Evolutionary conservation across 2,329 filamentous ascomycete genomes (phyloP).

Genomic region (Alternaria panax): DNA sequence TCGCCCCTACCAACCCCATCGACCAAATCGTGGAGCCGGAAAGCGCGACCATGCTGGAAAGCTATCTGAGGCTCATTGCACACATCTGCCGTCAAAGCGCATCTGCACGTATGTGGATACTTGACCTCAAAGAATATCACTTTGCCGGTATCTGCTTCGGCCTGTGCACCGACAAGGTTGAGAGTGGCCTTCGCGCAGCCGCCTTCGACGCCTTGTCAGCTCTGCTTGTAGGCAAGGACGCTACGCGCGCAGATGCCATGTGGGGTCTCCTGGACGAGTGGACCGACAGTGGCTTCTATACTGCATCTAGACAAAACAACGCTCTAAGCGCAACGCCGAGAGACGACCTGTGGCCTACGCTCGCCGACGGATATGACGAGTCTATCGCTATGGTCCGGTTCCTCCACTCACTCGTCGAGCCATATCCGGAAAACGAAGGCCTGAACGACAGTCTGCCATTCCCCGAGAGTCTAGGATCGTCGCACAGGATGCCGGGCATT

Average conservation of each 20-base stretch:
- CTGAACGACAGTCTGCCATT: slow-evolving; percentile 83
- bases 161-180: slow-evolving; percentile 78
- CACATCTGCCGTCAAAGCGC: slow-evolving; percentile 80
- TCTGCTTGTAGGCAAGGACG: slow-evolving; percentile 76
- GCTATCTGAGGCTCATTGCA: slow-evolving; percentile 86
- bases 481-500: slow-evolving; percentile 82
- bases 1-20: slow-evolving; percentile 44
- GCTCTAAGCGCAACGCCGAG: slow-evolving; percentile 30
- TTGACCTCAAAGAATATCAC: slow-evolving; percentile 71
- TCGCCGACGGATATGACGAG: slow-evolving; percentile 83
- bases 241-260: slow-evolving; percentile 72
- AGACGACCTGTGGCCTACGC: slow-evolving; percentile 69
- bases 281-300: slow-evolving; percentile 58
- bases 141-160: slow-evolving; percentile 78
- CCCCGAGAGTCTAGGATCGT: slow-evolving; percentile 80
- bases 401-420: slow-evolving; percentile 73
- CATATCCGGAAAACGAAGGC: slow-evolving; percentile 66
- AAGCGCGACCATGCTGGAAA: slow-evolving; percentile 94
- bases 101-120: slow-evolving; percentile 74
- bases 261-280: slow-evolving; percentile 84
- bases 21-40: slow-evolving; percentile 82
- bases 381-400: slow-evolving; percentile 83
- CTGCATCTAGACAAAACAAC: slow-evolving; percentile 42
- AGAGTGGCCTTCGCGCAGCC: slow-evolving; percentile 79
- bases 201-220: slow-evolving; percentile 81